Conservation (phyloP, 805 yeast species). For the Pichia phayaonensis region DNA sequence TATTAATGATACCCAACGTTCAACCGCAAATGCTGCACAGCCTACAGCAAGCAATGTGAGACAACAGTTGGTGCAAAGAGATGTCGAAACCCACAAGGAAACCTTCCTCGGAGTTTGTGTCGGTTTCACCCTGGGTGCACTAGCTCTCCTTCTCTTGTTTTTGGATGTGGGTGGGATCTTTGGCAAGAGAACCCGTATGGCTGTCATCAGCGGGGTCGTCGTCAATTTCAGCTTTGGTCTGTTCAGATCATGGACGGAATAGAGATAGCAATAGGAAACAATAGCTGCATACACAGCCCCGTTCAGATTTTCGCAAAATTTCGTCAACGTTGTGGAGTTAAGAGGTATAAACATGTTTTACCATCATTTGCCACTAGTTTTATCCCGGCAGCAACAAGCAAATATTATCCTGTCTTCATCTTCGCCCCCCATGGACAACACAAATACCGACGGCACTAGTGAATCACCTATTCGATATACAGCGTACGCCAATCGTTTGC, state of each 20-base stretch:
- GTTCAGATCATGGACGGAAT: slow-evolving; percentile 35
- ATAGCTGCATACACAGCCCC: background rate
- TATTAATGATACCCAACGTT: slow-evolving; percentile 5
- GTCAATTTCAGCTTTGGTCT: slow-evolving; percentile 64
- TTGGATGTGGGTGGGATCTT: slow-evolving; percentile 50
- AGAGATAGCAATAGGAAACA: background rate
- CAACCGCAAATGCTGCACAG: slow-evolving; percentile 3
- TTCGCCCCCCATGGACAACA: background rate
- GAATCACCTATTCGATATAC: slow-evolving; percentile 53
- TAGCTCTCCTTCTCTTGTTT: slow-evolving; percentile 55
- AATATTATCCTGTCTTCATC: too few species aligned
- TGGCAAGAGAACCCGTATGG: slow-evolving; percentile 54
- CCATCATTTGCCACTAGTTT: background rate
- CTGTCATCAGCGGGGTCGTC: slow-evolving; percentile 63
- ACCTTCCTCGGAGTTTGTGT: slow-evolving; percentile 60
- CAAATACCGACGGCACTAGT: slow-evolving; percentile 12
- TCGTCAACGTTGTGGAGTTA: background rate
- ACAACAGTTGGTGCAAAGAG: slow-evolving; percentile 11
- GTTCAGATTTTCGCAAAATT: background rate
- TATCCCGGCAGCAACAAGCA: too few species aligned
- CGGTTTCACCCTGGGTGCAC: slow-evolving; percentile 71
- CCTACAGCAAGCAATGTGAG: background rate
- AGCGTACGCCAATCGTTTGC: slow-evolving; percentile 68
- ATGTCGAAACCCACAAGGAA: slow-evolving; percentile 45
- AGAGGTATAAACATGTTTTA: background rate